These are phyloP conservation scores for Funneliformis geosporum DNA, from an alignment of 192 early-diverging fungal species.

Conservation along the genomic window DNA sequence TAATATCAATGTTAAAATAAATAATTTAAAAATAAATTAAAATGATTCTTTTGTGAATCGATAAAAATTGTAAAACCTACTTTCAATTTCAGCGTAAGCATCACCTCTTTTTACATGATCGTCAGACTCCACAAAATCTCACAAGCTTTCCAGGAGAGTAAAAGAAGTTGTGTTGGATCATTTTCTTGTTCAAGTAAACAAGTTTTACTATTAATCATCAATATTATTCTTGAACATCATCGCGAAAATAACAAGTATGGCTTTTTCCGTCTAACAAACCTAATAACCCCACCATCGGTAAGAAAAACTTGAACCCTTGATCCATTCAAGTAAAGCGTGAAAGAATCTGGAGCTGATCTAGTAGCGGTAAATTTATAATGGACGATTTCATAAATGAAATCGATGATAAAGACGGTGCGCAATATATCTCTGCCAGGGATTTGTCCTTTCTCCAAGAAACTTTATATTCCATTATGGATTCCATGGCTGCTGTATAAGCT, in stretches of 20 bases:
- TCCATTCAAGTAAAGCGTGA: conserved; percentile 79
- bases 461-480: conserved; percentile 74
- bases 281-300: conserved; percentile 89
- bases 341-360: conserved; percentile 79
- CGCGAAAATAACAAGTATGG: conserved; percentile 87
- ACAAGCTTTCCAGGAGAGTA: conserved; percentile 97
- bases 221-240: conserved; percentile 80
- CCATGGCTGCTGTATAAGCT: conserved; percentile 59
- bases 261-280: conserved; percentile 88
- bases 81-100: conserved; percentile 97
- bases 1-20: not conserved
- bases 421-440: conserved; percentile 77
- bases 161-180: conserved; percentile 95
- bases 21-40: conserved; percentile 11
- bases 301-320: conserved; percentile 82
- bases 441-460: conserved; percentile 91
- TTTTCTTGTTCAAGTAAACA: conserved; percentile 94
- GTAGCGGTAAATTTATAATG: conserved; percentile 87
- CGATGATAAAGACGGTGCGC: conserved; percentile 71
- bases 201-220: conserved; percentile 91
- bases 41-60: not conserved
- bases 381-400: conserved; percentile 93
- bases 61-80: conserved; percentile 25
- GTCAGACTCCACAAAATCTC: conserved; percentile 88
- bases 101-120: conserved; percentile 86